Percentiles rank a stretch among this genome's conserved stretches.
Conservation (phyloP, 441 rosid genomes). For the Eruca vesicaria region DNA sequence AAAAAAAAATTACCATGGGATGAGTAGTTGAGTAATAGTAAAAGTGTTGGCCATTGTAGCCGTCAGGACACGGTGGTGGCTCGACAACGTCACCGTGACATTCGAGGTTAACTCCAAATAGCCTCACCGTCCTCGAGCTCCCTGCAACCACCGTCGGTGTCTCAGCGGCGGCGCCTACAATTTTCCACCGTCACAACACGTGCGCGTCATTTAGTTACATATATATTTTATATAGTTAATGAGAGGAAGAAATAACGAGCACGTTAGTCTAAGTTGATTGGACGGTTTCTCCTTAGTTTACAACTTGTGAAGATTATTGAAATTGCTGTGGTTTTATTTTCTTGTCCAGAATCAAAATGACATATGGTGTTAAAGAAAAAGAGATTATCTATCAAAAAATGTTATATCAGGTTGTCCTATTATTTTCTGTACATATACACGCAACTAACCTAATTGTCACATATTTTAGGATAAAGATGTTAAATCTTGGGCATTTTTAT, state of each 20-base stretch:
- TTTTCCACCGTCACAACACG: constrained; percentile 29
- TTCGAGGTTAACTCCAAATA: constrained; percentile 87
- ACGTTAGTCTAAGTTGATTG: constrained; percentile 33
- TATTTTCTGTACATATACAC: constrained; percentile 5
- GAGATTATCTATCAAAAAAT: background rate
- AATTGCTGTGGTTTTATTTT: constrained; percentile 5
- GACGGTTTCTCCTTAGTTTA: constrained; percentile 21
- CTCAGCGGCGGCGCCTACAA: constrained; percentile 30
- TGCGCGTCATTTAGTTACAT: constrained; percentile 22
- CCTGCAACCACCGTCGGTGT: constrained; percentile 36
- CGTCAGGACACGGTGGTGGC: constrained; percentile 27
- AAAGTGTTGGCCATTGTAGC: constrained; percentile 23
- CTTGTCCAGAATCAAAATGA: constrained; percentile 10
- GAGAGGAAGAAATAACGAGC: constrained; percentile 19
- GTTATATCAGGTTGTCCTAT: constrained; percentile 20
- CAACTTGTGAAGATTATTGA: constrained; percentile 23
- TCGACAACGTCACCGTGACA: constrained; percentile 45
- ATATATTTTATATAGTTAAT: background rate
- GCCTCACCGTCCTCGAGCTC: constrained; percentile 69
- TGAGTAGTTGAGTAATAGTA: constrained; percentile 32
- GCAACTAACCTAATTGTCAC: constrained; percentile 13
- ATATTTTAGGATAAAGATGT: background rate
- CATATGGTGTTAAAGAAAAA: background rate
- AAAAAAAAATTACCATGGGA: constrained; percentile 17
- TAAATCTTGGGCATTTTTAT: background rate